Percentiles rank a stretch among this genome's conserved stretches.
Conservation (phyloP, 2,329 filamentous ascomycete species). For the Epichloe glyceriae region DNA sequence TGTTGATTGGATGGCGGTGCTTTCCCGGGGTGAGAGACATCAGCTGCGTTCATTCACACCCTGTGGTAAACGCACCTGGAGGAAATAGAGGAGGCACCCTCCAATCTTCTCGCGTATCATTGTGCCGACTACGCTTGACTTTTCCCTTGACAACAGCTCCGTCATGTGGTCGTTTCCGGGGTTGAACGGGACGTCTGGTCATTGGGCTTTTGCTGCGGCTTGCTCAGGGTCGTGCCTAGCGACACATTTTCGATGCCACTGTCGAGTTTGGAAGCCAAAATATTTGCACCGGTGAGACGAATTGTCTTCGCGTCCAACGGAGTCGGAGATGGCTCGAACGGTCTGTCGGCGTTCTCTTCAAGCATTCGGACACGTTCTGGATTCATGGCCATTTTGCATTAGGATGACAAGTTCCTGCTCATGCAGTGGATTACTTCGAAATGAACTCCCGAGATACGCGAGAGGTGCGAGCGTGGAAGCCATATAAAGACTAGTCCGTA, state of each 20-base stretch:
- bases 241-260: neutral
- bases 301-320: neutral
- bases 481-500: no score
- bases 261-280: neutral
- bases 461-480: neutral
- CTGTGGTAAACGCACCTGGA: neutral
- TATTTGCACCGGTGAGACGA: constrained; percentile 5
- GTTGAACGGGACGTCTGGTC: no score
- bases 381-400: constrained; percentile 10
- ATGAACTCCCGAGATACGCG: no score
- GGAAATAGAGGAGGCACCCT: neutral
- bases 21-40: neutral
- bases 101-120: neutral
- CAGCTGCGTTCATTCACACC: neutral
- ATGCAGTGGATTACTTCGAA: neutral
- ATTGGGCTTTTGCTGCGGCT: neutral
- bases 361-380: constrained; percentile 16
- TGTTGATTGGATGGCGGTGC: constrained; percentile 5
- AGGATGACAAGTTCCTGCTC: neutral
- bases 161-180: neutral
- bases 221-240: no score
- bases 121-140: neutral
- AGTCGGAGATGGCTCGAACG: neutral
- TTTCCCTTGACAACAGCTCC: neutral
- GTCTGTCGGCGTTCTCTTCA: constrained; percentile 5